phyloP scores from a whole-genome alignment of 495 filamentous ascomycete genomes.

The Barbatosphaeria neglecta region DNA sequence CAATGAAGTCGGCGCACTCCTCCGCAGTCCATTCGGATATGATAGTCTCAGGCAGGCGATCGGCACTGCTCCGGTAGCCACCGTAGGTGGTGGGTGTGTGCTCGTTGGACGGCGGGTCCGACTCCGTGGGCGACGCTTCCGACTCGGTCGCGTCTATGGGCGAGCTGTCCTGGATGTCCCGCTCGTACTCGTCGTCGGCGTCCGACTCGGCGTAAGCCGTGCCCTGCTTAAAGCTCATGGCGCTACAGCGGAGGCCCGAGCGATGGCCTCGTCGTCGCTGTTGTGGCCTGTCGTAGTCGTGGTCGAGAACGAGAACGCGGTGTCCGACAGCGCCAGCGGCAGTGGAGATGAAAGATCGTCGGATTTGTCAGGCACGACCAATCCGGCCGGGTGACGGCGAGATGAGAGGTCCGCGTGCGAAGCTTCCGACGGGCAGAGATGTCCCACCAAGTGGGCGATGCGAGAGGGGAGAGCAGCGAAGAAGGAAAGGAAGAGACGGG shows the following conservation, averaged over 20 bases:
- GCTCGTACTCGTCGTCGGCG: constrained; percentile 90
- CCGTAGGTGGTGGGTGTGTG: constrained; percentile 83
- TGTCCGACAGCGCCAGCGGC: too few species aligned
- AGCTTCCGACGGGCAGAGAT: too few species aligned
- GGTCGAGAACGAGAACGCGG: too few species aligned
- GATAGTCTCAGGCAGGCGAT: constrained; percentile 60
- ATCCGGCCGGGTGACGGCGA: too few species aligned
- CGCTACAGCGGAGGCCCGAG: constrained; percentile 8
- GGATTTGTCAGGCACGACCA: too few species aligned
- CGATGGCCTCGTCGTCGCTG: constrained; percentile 14
- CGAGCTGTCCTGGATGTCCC: constrained; percentile 60
- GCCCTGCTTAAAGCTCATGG: constrained; percentile 47
- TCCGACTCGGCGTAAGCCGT: constrained; percentile 73
- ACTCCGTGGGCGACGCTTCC: constrained; percentile 69
- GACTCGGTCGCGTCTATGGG: constrained; percentile 65
- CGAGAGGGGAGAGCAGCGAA: neutral
- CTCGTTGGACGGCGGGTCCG: constrained; percentile 66
- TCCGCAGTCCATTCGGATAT: constrained; percentile 84
- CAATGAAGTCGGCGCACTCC: constrained; percentile 79
- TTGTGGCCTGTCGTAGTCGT: too few species aligned
- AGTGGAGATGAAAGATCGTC: too few species aligned
- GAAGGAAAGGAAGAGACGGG: neutral
- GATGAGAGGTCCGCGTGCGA: too few species aligned
- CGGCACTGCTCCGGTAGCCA: constrained; percentile 53
- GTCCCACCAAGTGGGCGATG: neutral